Conservation (phyloP, 2,329 filamentous ascomycete genomes). For the Xylariaceae sp. region DNA sequence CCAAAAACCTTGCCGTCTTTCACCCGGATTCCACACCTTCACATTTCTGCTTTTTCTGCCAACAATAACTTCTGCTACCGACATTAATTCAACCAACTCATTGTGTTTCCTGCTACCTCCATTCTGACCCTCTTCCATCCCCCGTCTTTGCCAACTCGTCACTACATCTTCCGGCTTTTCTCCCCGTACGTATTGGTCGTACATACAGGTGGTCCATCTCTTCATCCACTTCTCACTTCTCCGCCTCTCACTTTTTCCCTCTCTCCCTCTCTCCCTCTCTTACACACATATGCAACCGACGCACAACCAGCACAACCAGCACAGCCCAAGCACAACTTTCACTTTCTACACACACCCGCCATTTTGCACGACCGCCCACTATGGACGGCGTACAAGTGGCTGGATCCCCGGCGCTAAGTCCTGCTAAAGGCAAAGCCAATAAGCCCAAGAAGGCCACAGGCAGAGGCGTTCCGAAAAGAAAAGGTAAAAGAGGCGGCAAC, state of each 20-base stretch:
- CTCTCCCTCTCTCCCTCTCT: neutral
- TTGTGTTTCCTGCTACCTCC: neutral
- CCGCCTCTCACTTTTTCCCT: neutral
- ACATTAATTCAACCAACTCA: neutral
- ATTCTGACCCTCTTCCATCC: neutral
- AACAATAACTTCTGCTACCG: neutral
- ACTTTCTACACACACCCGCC: neutral
- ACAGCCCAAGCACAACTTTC: neutral
- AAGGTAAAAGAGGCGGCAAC: slow-evolving; percentile 30
- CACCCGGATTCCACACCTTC: slow-evolving; percentile 8
- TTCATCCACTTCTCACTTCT: neutral
- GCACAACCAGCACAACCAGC: neutral
- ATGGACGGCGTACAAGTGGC: slow-evolving; percentile 30
- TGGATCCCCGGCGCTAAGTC: slow-evolving; percentile 32
- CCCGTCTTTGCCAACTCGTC: neutral
- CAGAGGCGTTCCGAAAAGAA: slow-evolving; percentile 27
- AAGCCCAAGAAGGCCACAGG: slow-evolving; percentile 22
- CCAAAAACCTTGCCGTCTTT: slow-evolving; percentile 9
- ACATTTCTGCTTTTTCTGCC: neutral
- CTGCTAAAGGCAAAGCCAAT: slow-evolving; percentile 29
- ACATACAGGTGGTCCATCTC: neutral
- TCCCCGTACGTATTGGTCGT: neutral
- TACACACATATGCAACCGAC: slow-evolving; percentile 1
- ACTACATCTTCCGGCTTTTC: neutral
- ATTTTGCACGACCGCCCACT: slow-evolving; percentile 24